These are phyloP conservation scores for Pseudocercospora ulei DNA, from an alignment of 2,329 filamentous ascomycete genomes.

Conservation along the genomic window DNA sequence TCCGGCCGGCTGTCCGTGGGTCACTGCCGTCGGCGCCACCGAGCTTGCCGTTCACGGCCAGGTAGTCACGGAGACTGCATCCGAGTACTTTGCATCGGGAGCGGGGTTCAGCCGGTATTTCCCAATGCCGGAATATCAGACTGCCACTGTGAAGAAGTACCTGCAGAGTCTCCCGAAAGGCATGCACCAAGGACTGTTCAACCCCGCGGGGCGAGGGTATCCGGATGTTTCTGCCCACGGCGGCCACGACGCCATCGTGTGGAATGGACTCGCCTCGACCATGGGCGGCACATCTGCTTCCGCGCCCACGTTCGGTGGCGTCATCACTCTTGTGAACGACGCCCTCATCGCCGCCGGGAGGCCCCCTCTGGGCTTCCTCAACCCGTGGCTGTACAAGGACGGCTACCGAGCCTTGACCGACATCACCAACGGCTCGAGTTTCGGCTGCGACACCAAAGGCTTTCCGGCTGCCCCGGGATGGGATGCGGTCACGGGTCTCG, in stretches of 20 bases:
- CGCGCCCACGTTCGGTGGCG: conserved; percentile 49
- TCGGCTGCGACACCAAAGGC: conserved; percentile 24
- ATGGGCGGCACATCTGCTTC: conserved; percentile 47
- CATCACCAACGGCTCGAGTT: conserved; percentile 33
- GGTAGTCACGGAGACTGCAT: no score
- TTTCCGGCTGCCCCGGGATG: conserved; percentile 30
- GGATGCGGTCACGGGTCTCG: conserved; percentile 31
- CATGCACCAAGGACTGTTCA: conserved; percentile 40
- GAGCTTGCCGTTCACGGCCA: no score
- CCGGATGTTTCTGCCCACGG: conserved; percentile 48
- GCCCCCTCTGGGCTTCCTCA: conserved; percentile 48
- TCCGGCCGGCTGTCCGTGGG: conserved; percentile 43
- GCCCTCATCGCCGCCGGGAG: conserved; percentile 46
- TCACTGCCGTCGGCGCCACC: conserved; percentile 43
- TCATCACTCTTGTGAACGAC: conserved; percentile 56
- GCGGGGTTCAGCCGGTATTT: conserved; percentile 43
- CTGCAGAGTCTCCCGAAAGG: conserved; percentile 36
- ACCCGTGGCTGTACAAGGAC: conserved; percentile 50
- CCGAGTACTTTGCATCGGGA: conserved; percentile 46
- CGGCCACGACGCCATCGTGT: conserved; percentile 30
- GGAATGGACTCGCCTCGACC: conserved; percentile 35
- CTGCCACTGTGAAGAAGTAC: conserved; percentile 36
- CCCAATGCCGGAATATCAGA: conserved; percentile 39
- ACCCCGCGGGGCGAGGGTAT: conserved; percentile 39
- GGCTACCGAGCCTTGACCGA: conserved; percentile 45